A percentile compares a stretch with the other conserved stretches of the same genome.
Evolutionary conservation across 2,329 filamentous ascomycete species (phyloP).

Genomic region (Pestalotiopsis sp.): DNA sequence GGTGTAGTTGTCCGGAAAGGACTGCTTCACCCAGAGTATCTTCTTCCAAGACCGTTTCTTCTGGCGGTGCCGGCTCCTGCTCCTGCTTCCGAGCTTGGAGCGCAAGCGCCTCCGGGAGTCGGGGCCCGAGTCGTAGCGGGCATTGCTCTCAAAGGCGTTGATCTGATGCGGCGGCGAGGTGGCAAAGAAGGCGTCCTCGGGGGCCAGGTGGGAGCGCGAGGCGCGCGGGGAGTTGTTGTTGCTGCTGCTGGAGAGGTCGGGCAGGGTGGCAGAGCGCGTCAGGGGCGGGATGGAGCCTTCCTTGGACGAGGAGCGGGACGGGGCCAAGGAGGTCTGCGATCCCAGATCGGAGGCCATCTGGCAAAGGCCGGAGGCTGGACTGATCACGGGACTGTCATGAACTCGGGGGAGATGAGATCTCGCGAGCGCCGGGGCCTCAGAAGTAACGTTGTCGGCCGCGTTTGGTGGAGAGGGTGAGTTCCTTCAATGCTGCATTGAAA

Average conservation of each 20-base stretch:
- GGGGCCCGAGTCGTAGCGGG: constrained; percentile 29
- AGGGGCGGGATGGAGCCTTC: constrained; percentile 21
- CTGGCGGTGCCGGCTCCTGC: constrained; percentile 58
- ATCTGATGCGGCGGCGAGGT: constrained; percentile 60
- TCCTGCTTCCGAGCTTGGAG: constrained; percentile 57
- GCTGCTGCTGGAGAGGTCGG: constrained; percentile 21
- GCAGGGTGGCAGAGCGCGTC: constrained; percentile 42
- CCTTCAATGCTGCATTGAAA: no score
- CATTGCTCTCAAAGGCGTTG: constrained; percentile 38
- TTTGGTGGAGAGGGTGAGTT: background rate
- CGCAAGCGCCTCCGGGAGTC: constrained; percentile 41
- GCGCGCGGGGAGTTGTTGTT: constrained; percentile 37
- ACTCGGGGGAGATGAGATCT: background rate
- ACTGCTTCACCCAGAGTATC: constrained; percentile 96
- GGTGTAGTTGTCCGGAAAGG: constrained; percentile 98
- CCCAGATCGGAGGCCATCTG: constrained; percentile 3
- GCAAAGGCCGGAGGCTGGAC: background rate
- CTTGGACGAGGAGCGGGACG: background rate
- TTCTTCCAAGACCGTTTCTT: constrained; percentile 87
- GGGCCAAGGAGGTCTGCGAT: background rate
- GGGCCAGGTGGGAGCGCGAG: constrained; percentile 72
- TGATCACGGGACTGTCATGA: background rate
- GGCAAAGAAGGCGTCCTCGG: constrained; percentile 78
- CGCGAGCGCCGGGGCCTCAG: background rate
- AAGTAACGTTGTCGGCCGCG: background rate